These are phyloP conservation scores for Aspergillus awamori DNA, from an alignment of 2,329 filamentous ascomycete species.

Conservation along the genomic window DNA sequence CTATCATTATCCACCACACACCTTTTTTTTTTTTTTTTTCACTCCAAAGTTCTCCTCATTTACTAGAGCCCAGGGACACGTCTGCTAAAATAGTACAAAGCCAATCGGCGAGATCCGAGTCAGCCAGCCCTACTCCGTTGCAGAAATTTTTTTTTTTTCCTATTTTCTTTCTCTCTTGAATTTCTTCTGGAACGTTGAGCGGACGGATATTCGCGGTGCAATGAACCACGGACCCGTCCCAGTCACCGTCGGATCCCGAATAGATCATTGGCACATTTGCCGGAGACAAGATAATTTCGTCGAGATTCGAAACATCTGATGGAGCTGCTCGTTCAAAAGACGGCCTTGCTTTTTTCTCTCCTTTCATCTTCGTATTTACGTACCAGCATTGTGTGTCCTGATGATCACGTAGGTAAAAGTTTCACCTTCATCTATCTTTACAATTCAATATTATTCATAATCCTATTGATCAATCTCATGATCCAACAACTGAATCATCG, in stretches of 20 bases:
- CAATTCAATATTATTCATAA: too few relatives aligned
- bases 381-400: neutral
- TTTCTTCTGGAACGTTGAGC: neutral
- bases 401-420: too few relatives aligned
- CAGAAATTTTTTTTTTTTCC: neutral
- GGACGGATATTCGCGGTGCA: neutral
- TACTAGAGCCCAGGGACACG: neutral
- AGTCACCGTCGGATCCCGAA: neutral
- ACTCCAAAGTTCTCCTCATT: too few relatives aligned
- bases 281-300: neutral
- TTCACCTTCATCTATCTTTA: neutral
- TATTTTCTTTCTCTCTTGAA: neutral
- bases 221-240: neutral
- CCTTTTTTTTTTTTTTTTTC: too few relatives aligned
- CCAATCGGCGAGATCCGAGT: conserved; percentile 5
- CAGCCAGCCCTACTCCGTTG: conserved; percentile 5
- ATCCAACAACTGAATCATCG: neutral
- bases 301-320: neutral
- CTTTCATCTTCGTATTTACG: too few relatives aligned
- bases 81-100: neutral
- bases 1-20: neutral
- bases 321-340: neutral
- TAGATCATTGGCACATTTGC: neutral
- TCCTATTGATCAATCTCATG: neutral
- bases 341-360: too few relatives aligned